phyloP scores from a whole-genome alignment of 768 basidiomycete species.

The Mycena leptocephala region DNA sequence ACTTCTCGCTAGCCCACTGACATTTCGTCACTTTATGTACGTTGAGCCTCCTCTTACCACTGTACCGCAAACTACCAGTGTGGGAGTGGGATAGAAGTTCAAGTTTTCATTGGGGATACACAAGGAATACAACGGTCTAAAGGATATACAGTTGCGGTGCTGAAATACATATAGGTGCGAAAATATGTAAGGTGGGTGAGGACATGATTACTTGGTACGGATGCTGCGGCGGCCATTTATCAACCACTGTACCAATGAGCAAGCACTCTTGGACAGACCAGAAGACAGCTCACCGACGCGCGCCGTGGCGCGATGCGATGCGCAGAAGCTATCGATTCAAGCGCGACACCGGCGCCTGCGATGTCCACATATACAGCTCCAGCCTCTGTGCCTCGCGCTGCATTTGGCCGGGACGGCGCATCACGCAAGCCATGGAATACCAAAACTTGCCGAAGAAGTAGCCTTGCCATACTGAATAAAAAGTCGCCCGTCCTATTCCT shows the following conservation, averaged over 20 bases:
- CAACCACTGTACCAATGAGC: not conserved
- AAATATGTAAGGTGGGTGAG: not conserved
- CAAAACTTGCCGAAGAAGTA: not conserved
- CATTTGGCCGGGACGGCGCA: not conserved
- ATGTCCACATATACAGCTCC: not conserved
- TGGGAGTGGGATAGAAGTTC: no score
- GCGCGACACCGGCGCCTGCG: no score
- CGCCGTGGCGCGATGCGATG: not conserved
- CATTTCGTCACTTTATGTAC: no score
- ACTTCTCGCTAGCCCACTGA: no score
- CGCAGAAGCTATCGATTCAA: not conserved
- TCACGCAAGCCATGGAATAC: not conserved
- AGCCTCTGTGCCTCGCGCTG: not conserved
- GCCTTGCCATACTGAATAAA: not conserved
- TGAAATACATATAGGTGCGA: not conserved
- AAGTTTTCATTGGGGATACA: no score
- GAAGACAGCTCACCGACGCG: not conserved
- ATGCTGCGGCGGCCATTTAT: no score
- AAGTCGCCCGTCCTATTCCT: not conserved
- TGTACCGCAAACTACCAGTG: no score
- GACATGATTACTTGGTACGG: not conserved
- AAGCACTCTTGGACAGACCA: not conserved
- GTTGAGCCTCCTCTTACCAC: no score
- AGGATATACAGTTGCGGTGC: not conserved
- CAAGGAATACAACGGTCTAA: not conserved